These are phyloP conservation scores for Hondaea fermentalgiana DNA, from an alignment of 108 stramenopile species.

Conservation along the genomic window DNA sequence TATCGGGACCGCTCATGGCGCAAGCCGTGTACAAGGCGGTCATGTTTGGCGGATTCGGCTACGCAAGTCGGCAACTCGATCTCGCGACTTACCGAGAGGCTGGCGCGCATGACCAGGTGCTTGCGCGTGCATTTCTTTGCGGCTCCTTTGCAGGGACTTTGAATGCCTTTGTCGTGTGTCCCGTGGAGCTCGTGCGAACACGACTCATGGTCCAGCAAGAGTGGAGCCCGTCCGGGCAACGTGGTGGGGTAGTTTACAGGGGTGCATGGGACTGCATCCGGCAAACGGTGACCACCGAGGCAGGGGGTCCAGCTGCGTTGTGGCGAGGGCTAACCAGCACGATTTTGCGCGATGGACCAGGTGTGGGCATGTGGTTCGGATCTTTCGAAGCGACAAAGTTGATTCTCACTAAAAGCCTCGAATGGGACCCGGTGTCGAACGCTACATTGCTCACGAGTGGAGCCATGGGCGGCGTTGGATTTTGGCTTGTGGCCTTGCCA, in stretches of 20 bases:
- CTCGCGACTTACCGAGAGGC: not conserved
- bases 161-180: slow-evolving; percentile 34
- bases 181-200: slow-evolving; percentile 41
- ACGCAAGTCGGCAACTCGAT: not conserved
- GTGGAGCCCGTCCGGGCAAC: not conserved
- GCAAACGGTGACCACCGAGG: not conserved
- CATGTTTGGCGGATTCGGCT: slow-evolving; percentile 22
- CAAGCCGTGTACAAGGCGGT: slow-evolving; percentile 38
- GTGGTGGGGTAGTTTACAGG: not conserved
- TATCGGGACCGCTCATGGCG: slow-evolving; percentile 24
- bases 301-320: not conserved
- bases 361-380: slow-evolving; percentile 15
- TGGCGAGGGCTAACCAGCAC: slow-evolving; percentile 7
- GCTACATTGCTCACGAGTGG: not conserved
- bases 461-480: slow-evolving; percentile 20
- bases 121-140: not conserved
- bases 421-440: not conserved
- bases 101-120: not conserved
- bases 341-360: slow-evolving; percentile 13
- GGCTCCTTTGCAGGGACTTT: slow-evolving; percentile 30
- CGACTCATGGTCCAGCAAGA: slow-evolving; percentile 23
- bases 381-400: not conserved
- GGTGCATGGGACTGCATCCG: not conserved
- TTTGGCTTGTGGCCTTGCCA: slow-evolving; percentile 25
- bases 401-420: not conserved